Evolutionary conservation across 768 basidiomycete genomes (phyloP), one percentile per base, ranked within the genome.

Genomic region (Austroboletus eburneus): DNA sequence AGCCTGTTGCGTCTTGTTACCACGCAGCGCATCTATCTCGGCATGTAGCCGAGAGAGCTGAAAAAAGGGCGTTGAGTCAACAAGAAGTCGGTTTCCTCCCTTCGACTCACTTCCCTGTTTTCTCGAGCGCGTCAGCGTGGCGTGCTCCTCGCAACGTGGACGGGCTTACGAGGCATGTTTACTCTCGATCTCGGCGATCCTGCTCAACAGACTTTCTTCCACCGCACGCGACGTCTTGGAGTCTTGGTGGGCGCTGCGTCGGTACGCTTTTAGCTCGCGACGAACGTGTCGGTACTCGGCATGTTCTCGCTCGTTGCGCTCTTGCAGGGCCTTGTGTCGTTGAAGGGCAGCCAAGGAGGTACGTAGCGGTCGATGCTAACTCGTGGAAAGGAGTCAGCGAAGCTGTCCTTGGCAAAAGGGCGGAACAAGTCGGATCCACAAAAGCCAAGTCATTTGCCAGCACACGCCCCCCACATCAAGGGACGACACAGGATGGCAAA

Each of bases 291-390:
- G 65, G n/a, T 64, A 65, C 22, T 63, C 64, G 7, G 56, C 47
- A 30, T 60, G 42, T 22, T 69, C 65, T 43, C 67, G 65, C 10
- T 57, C 58, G 23, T 57, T 62, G 43, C 62, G 64, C 40, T 65
- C 62, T 52, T 67, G 66, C 27, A 76, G 59, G 23, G 59, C 50
- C 48, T 70, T 71, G 62, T 67, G 71, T 50, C 69, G 63, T 30
- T 65, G 63, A 24, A 77, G 58, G 16, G 73, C 66, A 13, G 57
- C 54, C 24, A 70, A 63, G 2, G 64, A 25, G 44, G 56, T 45
- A 13, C 63, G 64, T 37, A 72, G 48, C 4, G 70, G 63, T 32
- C 53, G 58, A 48, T 63, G 42, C 70, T 72, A 60, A 33, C 45
- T 52, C 55, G 52, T 46, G 40, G 32, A 46, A 42, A 13, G 54